Base-by-base conservation (phyloP, 352 stramenopile genomes). In the Pythium diclinum region DNA sequence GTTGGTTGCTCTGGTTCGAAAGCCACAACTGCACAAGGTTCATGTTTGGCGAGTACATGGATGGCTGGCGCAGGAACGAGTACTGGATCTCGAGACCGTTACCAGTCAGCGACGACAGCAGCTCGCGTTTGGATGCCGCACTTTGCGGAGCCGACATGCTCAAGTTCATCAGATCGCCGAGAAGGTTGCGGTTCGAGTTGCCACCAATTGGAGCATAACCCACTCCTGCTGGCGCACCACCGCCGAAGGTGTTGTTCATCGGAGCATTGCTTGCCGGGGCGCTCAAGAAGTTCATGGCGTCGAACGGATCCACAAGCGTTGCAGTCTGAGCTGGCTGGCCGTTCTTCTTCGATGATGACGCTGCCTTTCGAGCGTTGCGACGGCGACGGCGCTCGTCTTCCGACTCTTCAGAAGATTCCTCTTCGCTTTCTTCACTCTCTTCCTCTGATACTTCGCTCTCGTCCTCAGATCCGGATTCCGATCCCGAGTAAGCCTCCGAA, bases 331-430 rank as follows among this genome's bases (percentile, higher is more conserved):
- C 25, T 6, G 73, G 70, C 33, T 25, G 34, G 19, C 42, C 25
- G 14, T 61, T 72, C 48, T 61, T 53, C 40, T 66, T 54, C 36
- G 38, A 11, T 25, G 34, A 49, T 40, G 47, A 49, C 9, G 28
- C 47, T 52, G 52, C 19, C 42, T 74, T 79, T 9, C 62, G 62
- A 19, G 71, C 67, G 46, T 81, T 83, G n/a, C 72, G 55, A 36
- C 72, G 77, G 23, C 63, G 71, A 21, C 69, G 71, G 9, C 67
- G 72, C 25, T 85, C 79, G 6, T 79, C 71, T 44, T 76, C 71
- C 1, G 64, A 73, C 10, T 84, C 71, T 32, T 87, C 79, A 0
- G 77, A 85, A 3, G 78, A 88, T 59, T 78, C 77, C 17, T 75
- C 76, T 23, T 81, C 80, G 57, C 69, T 83, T 40, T 79, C 73